Percentiles rank a stretch among this genome's conserved stretches.
phyloP scores from a whole-genome alignment of 805 yeast genomes.

The Yarrowia sp. region DNA sequence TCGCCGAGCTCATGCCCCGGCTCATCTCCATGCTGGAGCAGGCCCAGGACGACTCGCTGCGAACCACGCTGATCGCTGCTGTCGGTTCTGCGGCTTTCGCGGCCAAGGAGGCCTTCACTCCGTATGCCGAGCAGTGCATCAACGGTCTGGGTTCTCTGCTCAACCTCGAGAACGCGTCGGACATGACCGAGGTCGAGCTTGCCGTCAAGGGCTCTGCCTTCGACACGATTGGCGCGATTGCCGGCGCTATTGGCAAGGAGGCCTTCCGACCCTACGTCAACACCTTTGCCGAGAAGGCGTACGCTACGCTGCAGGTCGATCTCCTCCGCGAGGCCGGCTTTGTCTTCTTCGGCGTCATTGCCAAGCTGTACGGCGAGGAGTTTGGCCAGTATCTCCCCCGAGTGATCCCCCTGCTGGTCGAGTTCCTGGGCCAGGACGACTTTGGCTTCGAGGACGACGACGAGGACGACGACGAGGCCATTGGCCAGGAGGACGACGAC shows the following conservation, averaged over 20 bases:
- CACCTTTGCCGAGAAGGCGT: conserved; percentile 85
- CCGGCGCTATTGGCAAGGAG: conserved; percentile 92
- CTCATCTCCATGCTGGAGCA: conserved; percentile 77
- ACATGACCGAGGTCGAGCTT: conserved; percentile 81
- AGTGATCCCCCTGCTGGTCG: conserved; percentile 79
- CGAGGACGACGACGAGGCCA: conserved; percentile 45
- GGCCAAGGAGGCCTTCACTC: conserved; percentile 81
- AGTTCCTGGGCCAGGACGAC: conserved; percentile 84
- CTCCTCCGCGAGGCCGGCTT: conserved; percentile 92
- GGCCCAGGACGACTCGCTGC: conserved; percentile 52
- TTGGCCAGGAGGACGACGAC: conserved; percentile 44
- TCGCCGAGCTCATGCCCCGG: conserved; percentile 88
- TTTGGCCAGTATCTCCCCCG: conserved; percentile 81
- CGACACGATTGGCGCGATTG: conserved; percentile 92
- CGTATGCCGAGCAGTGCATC: conserved; percentile 80
- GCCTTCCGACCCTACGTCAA: conserved; percentile 81
- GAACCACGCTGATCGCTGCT: conserved; percentile 79
- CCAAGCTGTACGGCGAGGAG: conserved; percentile 89
- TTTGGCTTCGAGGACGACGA: conserved; percentile 43
- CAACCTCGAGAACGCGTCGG: conserved; percentile 58
- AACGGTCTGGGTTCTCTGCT: conserved; percentile 70
- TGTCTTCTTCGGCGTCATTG: conserved; percentile 88
- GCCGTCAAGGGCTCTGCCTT: conserved; percentile 89
- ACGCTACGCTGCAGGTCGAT: conserved; percentile 69
- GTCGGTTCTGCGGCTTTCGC: conserved; percentile 97